Conservation (phyloP, 495 filamentous ascomycete species). For the Poronia punctata region DNA sequence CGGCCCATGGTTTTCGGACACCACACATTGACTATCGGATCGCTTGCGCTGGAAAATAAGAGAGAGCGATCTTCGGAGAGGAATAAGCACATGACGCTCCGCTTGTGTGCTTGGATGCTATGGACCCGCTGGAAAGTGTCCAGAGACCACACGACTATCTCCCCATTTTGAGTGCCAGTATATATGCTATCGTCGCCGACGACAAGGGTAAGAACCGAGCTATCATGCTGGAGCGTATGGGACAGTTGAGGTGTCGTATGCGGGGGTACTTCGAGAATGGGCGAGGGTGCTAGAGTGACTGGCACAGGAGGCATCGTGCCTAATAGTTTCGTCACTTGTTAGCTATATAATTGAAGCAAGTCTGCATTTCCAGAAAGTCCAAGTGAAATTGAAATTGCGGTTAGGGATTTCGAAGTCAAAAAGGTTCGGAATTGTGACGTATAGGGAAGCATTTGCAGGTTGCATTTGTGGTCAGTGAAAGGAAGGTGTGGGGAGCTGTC, state of each 20-base stretch:
- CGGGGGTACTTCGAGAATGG: slow-evolving; percentile 29
- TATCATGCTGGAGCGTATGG: slow-evolving; percentile 64
- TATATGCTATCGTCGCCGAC: slow-evolving; percentile 61
- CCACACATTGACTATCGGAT: slow-evolving; percentile 84
- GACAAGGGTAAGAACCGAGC: slow-evolving; percentile 65
- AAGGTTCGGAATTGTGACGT: too few relatives aligned
- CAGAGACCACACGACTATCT: slow-evolving; percentile 85
- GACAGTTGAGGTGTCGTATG: slow-evolving; percentile 47
- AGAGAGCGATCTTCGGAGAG: slow-evolving; percentile 65
- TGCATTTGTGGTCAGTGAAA: too few relatives aligned
- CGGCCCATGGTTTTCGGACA: slow-evolving; percentile 36
- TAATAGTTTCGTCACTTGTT: background rate
- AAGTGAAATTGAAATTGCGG: background rate
- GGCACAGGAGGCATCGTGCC: slow-evolving; percentile 7
- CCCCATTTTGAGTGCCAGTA: slow-evolving; percentile 85
- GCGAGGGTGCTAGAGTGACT: slow-evolving; percentile 14
- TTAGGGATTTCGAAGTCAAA: too few relatives aligned
- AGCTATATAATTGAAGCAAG: background rate
- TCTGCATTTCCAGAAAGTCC: background rate
- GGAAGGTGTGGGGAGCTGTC: too few relatives aligned
- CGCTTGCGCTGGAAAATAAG: slow-evolving; percentile 88
- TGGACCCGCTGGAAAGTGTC: slow-evolving; percentile 72
- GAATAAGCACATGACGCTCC: slow-evolving; percentile 80
- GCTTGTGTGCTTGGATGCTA: slow-evolving; percentile 76
- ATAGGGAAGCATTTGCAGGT: too few relatives aligned